phyloP scores from a whole-genome alignment of 1,284 basidiomycete genomes.

The Chiua sp. region DNA sequence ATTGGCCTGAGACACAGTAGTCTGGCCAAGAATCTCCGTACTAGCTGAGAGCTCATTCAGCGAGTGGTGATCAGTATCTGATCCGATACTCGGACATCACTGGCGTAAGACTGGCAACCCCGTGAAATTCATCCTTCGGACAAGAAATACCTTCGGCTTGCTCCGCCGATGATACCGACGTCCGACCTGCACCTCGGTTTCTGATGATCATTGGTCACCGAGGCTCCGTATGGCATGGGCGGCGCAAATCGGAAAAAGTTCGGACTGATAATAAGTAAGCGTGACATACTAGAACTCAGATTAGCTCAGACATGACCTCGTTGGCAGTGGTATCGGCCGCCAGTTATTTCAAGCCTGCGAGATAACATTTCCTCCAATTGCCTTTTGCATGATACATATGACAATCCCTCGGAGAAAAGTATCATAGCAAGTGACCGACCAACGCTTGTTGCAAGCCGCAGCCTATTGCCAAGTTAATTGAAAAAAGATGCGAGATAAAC shows the following conservation, averaged over 20 bases:
- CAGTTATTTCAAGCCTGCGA: not conserved
- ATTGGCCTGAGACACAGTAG: too few relatives aligned
- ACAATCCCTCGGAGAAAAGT: not conserved
- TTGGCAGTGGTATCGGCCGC: not conserved
- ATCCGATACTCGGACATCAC: too few relatives aligned
- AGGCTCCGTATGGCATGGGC: not conserved
- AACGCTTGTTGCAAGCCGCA: not conserved
- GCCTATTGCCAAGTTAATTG: not conserved
- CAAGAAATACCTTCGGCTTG: not conserved
- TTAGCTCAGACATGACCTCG: not conserved
- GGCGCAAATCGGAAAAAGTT: not conserved
- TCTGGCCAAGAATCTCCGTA: too few relatives aligned
- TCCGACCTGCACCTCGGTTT: slow-evolving; percentile 31
- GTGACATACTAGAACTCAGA: not conserved
- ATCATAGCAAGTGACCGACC: not conserved
- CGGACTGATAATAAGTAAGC: not conserved
- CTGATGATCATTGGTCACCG: not conserved
- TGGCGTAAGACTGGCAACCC: too few relatives aligned
- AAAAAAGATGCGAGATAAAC: not conserved
- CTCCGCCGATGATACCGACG: slow-evolving; percentile 21
- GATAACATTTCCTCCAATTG: too few relatives aligned
- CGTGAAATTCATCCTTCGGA: too few relatives aligned
- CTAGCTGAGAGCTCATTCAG: too few relatives aligned
- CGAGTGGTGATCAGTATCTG: too few relatives aligned
- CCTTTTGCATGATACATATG: not conserved